These are phyloP conservation scores for Phytophthora ohioensis DNA, from an alignment of 352 stramenopile genomes.

Conservation along the genomic window DNA sequence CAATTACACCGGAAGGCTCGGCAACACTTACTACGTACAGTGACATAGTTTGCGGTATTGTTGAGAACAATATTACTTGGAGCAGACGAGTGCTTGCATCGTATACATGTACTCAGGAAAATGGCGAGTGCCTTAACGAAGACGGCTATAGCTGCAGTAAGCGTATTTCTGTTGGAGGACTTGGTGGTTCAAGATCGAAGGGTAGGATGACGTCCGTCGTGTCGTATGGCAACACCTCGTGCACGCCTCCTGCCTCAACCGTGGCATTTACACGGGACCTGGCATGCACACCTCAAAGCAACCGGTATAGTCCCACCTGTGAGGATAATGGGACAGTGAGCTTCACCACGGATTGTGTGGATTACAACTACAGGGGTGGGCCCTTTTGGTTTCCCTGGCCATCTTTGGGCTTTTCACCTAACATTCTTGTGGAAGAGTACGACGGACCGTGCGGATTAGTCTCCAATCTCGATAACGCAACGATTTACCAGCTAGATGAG, in stretches of 20 bases:
- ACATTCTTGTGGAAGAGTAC: constrained; percentile 12
- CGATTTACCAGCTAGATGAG: constrained; percentile 3
- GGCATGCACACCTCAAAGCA: not conserved
- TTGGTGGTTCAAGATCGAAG: constrained; percentile 1
- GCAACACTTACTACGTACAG: constrained; percentile 19
- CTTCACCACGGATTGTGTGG: not conserved
- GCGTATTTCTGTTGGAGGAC: constrained; percentile 11
- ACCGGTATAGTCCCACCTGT: not conserved
- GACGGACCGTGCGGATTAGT: not conserved
- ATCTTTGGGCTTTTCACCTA: not conserved
- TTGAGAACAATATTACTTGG: not conserved
- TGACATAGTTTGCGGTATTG: not conserved
- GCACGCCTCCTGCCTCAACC: not conserved
- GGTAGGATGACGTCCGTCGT: constrained; percentile 6
- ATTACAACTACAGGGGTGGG: not conserved
- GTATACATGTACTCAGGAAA: not conserved
- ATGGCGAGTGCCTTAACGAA: not conserved
- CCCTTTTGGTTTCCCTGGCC: not conserved
- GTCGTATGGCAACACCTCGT: not conserved
- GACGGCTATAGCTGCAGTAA: constrained; percentile 6
- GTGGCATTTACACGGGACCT: constrained; percentile 1
- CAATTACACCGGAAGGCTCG: not conserved
- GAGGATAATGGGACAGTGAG: not conserved
- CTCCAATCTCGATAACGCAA: not conserved
- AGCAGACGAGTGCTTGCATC: constrained; percentile 2